Conservation (phyloP, 495 filamentous ascomycete genomes). For the Paragyromitra xinjiangensis region DNA sequence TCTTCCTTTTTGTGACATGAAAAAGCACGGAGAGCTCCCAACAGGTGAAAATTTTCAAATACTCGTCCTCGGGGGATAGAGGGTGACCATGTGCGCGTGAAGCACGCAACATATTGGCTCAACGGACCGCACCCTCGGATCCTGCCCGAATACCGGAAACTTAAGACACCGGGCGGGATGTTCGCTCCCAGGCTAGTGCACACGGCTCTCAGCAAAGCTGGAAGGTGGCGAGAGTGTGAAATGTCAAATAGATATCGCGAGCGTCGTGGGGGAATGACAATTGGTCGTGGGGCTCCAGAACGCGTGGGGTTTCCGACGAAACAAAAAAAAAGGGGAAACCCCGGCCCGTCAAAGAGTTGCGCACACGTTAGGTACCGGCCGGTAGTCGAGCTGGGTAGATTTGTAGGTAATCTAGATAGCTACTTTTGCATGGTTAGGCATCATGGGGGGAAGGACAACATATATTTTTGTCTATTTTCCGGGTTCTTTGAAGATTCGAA, state of each 20-base stretch:
- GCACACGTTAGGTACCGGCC: conserved; percentile 29
- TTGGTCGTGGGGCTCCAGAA: conserved; percentile 40
- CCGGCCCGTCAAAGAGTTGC: conserved; percentile 41
- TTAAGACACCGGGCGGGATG: conserved; percentile 39
- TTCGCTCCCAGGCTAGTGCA: conserved; percentile 28
- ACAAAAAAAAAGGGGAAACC: conserved; percentile 38
- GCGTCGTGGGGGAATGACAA: conserved; percentile 34
- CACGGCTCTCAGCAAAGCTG: conserved; percentile 9
- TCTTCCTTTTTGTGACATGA: conserved; percentile 37
- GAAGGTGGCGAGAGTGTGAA: conserved; percentile 29
- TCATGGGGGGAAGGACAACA: conserved; percentile 30
- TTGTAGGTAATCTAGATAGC: conserved; percentile 49
- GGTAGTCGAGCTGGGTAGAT: conserved; percentile 30
- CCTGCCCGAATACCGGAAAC: conserved; percentile 25
- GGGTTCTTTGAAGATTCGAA: conserved; percentile 40
- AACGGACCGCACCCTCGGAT: conserved; percentile 43
- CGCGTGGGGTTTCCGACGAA: conserved; percentile 46
- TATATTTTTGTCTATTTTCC: conserved; percentile 47
- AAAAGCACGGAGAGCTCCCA: conserved; percentile 27
- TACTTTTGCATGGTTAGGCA: conserved; percentile 45
- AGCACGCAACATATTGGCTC: conserved; percentile 48
- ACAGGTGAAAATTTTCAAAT: conserved; percentile 37
- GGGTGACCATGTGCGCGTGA: conserved; percentile 28
- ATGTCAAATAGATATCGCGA: conserved; percentile 33
- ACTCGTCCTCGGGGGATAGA: conserved; percentile 28